phyloP scores from a whole-genome alignment of 1,284 basidiomycete species.

The Tausonia pullulans region DNA sequence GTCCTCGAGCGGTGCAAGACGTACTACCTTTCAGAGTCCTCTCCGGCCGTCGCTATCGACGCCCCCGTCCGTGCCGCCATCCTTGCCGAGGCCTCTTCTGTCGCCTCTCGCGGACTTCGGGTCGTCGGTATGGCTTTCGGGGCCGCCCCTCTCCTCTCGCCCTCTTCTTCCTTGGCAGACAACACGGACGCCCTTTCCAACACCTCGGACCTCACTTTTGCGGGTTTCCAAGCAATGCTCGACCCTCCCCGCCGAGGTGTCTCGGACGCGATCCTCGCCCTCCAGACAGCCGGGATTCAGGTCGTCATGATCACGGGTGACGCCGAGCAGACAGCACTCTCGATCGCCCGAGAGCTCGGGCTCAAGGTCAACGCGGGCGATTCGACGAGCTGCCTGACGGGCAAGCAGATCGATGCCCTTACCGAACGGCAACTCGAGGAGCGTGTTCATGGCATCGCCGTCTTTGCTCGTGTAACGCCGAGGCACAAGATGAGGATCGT shows the following conservation, averaged over 20 bases:
- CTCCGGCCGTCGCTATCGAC: conserved; percentile 60
- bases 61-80: conserved; percentile 54
- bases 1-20: conserved; percentile 74
- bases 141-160: conserved; percentile 29
- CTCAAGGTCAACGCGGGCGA: conserved; percentile 39
- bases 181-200: conserved; percentile 25
- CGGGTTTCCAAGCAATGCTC: conserved; percentile 87
- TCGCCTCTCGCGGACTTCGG: conserved; percentile 65
- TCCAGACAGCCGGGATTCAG: conserved; percentile 79
- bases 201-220: conserved; percentile 62
- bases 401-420: conserved; percentile 75
- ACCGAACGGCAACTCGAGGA: conserved; percentile 69
- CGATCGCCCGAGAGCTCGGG: conserved; percentile 85
- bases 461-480: conserved; percentile 91
- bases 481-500: conserved; percentile 97
- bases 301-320: conserved; percentile 99
- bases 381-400: conserved; percentile 52
- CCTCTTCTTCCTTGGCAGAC: conserved; percentile 23
- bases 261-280: conserved; percentile 66
- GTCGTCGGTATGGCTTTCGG: conserved; percentile 87
- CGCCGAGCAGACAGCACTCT: conserved; percentile 76
- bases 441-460: conserved; percentile 63
- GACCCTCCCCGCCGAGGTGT: conserved; percentile 91
- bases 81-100: conserved; percentile 52
- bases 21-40: conserved; percentile 75